Evolutionary conservation across 495 filamentous ascomycete genomes (phyloP), one percentile per base, ranked within the genome.

Genomic region (Aspergillus saccharolyticus): DNA sequence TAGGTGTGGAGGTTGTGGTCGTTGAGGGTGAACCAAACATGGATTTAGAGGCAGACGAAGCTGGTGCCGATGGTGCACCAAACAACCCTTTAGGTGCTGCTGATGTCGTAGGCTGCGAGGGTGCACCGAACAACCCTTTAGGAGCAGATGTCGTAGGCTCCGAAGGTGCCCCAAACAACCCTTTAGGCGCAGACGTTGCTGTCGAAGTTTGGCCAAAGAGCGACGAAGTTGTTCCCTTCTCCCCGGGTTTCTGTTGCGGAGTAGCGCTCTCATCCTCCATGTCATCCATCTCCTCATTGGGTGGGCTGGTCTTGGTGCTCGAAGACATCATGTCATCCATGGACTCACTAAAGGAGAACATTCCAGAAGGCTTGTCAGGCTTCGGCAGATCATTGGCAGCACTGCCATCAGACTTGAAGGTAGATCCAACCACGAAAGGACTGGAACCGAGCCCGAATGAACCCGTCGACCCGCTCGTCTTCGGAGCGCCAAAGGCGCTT

Each of bases 331-430:
- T 66, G 16, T 66, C 64, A 54, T 69, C 66, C 43, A 69, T 51
- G 1, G 64, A 60, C n/a, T 42, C 55, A 45, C 68, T 71, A 22
- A 76, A 57, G 10, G 69, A 70, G 52, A 78, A 75, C 12, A 74
- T 45, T 1, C 71, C 60, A 42, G 69, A 69, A 15, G 71, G 57
- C 51, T 75, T 74, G 15, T 72, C 73, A 18, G 80, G 70, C 42
- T 82, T 80, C 10, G 83, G 77, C 18, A 70, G 70, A 60, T 87
- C 84, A 58, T 87, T 84, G 49, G 80, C 81, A 21, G 81, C 81
- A 52, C 78, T 74, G 9, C 79, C 80, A 65, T 96, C 92, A 25
- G 78, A 78, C 68, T 94, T 91, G 72, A 97, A 97, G 15, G 84
- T 87, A 44, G 87, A 89, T 2, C 82, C 85, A 19, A 97, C 78